Percentiles rank a stretch among this genome's conserved stretches.
Evolutionary conservation across 495 filamentous ascomycete species (phyloP).

Genomic region (Daldinia caldariorum): DNA sequence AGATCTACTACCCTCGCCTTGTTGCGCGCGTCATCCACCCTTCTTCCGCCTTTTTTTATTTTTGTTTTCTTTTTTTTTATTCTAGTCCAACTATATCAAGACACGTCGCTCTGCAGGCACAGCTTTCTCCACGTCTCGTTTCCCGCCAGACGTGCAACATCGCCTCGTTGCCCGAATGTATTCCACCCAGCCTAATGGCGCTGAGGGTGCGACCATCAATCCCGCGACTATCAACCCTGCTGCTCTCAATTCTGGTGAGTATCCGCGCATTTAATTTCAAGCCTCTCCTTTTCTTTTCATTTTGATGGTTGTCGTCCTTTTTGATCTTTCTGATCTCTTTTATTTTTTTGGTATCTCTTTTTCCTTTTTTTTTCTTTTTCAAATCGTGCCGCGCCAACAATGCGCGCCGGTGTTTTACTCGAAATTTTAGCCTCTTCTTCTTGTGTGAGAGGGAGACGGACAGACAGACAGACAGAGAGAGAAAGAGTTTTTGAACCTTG

Average conservation of each 20-base stretch:
- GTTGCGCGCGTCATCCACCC: slow-evolving; percentile 59
- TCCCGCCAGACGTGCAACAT: slow-evolving; percentile 50
- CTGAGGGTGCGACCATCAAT: slow-evolving; percentile 67
- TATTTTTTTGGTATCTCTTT: no score
- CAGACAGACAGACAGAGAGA: no score
- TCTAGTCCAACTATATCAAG: slow-evolving; percentile 65
- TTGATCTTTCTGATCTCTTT: no score
- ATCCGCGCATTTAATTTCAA: slow-evolving; percentile 30
- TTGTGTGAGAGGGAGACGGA: no score
- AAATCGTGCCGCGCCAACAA: slow-evolving; percentile 19
- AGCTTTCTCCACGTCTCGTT: slow-evolving; percentile 51
- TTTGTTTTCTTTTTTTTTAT: slow-evolving; percentile 2
- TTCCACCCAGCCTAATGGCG: slow-evolving; percentile 65
- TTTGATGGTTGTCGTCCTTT: slow-evolving; percentile 3
- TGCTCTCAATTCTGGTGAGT: slow-evolving; percentile 64
- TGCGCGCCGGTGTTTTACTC: slow-evolving; percentile 7
- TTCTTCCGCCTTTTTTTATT: slow-evolving; percentile 44
- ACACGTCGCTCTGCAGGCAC: slow-evolving; percentile 64
- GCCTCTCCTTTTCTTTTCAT: slow-evolving; percentile 24
- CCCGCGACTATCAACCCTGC: slow-evolving; percentile 65
- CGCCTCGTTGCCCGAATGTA: slow-evolving; percentile 60
- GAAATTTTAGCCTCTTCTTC: not conserved
- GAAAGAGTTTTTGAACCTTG: not conserved
- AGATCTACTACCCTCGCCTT: slow-evolving; percentile 49
- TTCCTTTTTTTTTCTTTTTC: not conserved